These are phyloP conservation scores for Fusarium anguioides DNA, from an alignment of 2,329 filamentous ascomycete genomes.

Conservation along the genomic window DNA sequence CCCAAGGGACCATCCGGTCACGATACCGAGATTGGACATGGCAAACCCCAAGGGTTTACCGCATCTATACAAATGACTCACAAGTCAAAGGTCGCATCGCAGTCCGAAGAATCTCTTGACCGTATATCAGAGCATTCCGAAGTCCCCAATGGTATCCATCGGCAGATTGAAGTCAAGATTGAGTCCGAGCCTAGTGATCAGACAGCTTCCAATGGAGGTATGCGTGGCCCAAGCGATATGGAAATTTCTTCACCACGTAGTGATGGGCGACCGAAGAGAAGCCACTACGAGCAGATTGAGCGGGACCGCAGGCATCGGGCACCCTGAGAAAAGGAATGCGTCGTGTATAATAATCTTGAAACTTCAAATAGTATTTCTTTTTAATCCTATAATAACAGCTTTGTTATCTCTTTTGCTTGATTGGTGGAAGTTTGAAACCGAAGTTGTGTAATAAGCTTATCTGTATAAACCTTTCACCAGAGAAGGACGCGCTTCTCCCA, in stretches of 20 bases:
- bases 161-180: conserved; percentile 35
- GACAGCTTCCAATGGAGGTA: background rate
- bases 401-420: too few species aligned
- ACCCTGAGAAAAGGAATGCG: too few species aligned
- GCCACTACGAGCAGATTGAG: conserved; percentile 2
- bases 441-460: too few species aligned
- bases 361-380: too few species aligned
- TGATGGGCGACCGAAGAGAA: conserved; percentile 2
- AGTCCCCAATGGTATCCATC: conserved; percentile 24
- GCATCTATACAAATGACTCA: conserved; percentile 27
- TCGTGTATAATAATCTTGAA: too few species aligned
- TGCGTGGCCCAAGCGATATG: background rate
- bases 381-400: too few species aligned
- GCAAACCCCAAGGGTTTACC: conserved; percentile 3
- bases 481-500: too few species aligned
- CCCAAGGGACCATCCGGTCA: background rate
- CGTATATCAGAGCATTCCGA: background rate
- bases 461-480: too few species aligned
- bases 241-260: background rate
- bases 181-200: background rate
- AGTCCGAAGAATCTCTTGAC: conserved; percentile 27
- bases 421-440: too few species aligned
- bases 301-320: background rate
- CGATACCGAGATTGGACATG: background rate
- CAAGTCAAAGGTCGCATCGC: conserved; percentile 21